These are phyloP conservation scores for rapeseed (Brassica napus) DNA, from an alignment of 345 rosid species.

Conservation along the genomic window DNA sequence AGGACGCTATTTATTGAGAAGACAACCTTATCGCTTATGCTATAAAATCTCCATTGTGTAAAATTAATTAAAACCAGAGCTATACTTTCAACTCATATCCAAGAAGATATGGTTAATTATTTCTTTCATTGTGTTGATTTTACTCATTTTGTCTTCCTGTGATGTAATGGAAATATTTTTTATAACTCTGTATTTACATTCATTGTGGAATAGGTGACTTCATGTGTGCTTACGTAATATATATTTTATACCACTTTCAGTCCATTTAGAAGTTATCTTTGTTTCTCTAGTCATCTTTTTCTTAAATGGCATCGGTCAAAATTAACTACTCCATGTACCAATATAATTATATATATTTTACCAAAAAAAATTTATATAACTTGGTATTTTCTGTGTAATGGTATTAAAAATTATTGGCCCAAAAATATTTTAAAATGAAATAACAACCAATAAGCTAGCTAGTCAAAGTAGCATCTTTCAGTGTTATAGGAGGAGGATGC, in stretches of 20 bases:
- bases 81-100: constrained; percentile 11
- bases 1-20: constrained; percentile 32
- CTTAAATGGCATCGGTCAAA: neutral
- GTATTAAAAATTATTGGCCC: neutral
- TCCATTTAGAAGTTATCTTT: neutral
- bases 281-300: neutral
- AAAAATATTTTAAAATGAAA: neutral
- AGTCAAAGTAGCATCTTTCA: constrained; percentile 19
- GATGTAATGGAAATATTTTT: neutral
- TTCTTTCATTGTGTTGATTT: constrained; percentile 23
- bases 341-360: neutral
- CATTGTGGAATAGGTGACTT: neutral
- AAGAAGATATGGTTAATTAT: constrained; percentile 7
- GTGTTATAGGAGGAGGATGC: constrained; percentile 21
- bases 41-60: constrained; percentile 23
- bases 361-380: too few relatives aligned
- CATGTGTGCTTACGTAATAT: neutral
- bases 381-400: neutral
- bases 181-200: neutral
- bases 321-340: neutral
- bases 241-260: neutral
- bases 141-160: constrained; percentile 9
- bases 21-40: constrained; percentile 22
- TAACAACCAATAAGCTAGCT: neutral
- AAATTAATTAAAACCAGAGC: constrained; percentile 13